These are phyloP conservation scores for Flaveria robusta DNA, from an alignment of 129 eudicot genomes.

Conservation along the genomic window DNA sequence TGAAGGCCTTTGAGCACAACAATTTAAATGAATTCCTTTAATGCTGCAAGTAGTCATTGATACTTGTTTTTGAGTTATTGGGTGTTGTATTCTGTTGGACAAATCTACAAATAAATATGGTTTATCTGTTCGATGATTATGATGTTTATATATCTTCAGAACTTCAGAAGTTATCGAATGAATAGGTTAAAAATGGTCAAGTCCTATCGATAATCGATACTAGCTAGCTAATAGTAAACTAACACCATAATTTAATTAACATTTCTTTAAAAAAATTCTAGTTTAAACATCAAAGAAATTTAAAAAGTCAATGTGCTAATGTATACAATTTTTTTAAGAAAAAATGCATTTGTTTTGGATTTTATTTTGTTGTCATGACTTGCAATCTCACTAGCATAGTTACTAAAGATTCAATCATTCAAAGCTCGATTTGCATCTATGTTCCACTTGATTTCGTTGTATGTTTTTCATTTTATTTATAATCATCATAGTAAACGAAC, in stretches of 20 bases:
- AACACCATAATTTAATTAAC: background rate
- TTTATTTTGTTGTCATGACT: no score
- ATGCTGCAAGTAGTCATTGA: slow-evolving; percentile 28
- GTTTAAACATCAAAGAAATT: background rate
- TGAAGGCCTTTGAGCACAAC: slow-evolving; percentile 47
- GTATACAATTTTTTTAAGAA: background rate
- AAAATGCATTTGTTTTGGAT: no score
- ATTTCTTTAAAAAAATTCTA: background rate
- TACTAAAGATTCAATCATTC: no score
- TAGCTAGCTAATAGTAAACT: no score
- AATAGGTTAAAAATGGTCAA: background rate
- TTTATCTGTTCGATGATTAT: background rate
- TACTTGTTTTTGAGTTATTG: background rate
- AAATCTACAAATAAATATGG: slow-evolving; percentile 3
- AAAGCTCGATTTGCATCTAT: no score
- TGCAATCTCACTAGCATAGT: no score
- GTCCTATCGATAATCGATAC: background rate
- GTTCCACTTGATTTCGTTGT: no score
- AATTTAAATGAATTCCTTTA: slow-evolving; percentile 26
- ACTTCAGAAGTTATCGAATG: slow-evolving; percentile 15
- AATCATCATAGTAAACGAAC: no score
- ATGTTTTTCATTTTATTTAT: no score
- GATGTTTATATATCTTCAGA: background rate
- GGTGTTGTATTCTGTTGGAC: background rate
- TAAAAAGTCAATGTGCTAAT: background rate